Base-by-base conservation (phyloP, 2,329 filamentous ascomycete genomes). In the Fusarium staphyleae region DNA sequence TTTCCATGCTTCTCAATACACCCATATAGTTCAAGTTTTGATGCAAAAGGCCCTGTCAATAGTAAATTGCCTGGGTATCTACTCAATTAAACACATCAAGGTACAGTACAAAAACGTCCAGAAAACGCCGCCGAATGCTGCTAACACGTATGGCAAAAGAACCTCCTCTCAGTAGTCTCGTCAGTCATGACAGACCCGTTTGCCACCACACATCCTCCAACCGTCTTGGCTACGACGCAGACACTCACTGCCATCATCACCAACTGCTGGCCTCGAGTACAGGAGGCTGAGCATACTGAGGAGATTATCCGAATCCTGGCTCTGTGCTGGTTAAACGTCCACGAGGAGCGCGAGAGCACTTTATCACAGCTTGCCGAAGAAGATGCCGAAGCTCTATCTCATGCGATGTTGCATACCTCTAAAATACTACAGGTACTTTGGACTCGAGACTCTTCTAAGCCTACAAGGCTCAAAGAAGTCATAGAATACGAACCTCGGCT, bases 151-250 rank as follows among this genome's bases (percentile, higher is more conserved):
- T n/a, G 22, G 29, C 15, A 43, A 19, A 52, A 90, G 79, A 83
- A 86, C 37, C 72, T 93, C 7, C 69, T 96, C 1, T 85, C 89
- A 0, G 78, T 93, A 58, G 72, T 91, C 9, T 84, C 84, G 3
- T 75, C 78, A 32, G 82, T 88, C 9, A 75, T 96, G 46, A 80
- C 83, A 3, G 86, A 92, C 66, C 86, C 90, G 0, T 90, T 95
- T 67, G 81, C 81, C 1, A 74, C 81, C 9, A 77, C 80, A 1
- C 77, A 83, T 56, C 76, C 81, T 1, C 73, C 78, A 0, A 74
- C 87, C 2, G 72, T 91, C 2, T 46, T 78, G 1, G 76, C 81
- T 0, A 81, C 85, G 1, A 70, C 81, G 3, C 69, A 76, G 14
- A 79, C 85, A 1, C 65, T 91, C 16, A 80, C 85, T 45, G 74